phyloP scores from a whole-genome alignment of 2,329 filamentous ascomycete genomes.

The Ophiobolus disseminans region DNA sequence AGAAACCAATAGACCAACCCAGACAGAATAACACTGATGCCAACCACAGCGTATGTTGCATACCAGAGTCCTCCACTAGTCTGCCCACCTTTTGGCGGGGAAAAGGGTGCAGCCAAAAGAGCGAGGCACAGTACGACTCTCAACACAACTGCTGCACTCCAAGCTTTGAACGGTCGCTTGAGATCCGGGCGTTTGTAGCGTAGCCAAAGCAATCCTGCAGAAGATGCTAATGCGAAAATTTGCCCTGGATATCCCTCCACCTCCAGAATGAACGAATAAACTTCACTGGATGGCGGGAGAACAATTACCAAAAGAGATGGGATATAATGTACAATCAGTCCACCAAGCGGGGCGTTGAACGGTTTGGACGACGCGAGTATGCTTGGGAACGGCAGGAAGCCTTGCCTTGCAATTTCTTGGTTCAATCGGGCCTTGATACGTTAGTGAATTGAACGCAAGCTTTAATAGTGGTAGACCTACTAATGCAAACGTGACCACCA shows the following conservation, averaged over 20 bases:
- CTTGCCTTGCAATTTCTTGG: constrained; percentile 75
- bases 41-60: constrained; percentile 62
- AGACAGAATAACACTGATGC: constrained; percentile 60
- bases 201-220: constrained; percentile 66
- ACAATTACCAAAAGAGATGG: constrained; percentile 72
- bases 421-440: constrained; percentile 68
- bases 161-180: constrained; percentile 70
- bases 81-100: constrained; percentile 57
- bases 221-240: constrained; percentile 65
- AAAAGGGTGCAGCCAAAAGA: constrained; percentile 67
- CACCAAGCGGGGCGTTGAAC: constrained; percentile 71
- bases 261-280: constrained; percentile 76
- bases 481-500: constrained; percentile 73
- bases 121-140: constrained; percentile 62
- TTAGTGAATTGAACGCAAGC: background rate
- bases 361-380: constrained; percentile 69
- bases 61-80: constrained; percentile 52
- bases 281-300: constrained; percentile 68
- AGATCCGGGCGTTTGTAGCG: constrained; percentile 66
- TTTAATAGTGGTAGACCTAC: constrained; percentile 53
- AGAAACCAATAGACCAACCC: constrained; percentile 72
- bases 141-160: constrained; percentile 65
- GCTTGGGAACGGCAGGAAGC: constrained; percentile 70
- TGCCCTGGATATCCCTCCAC: constrained; percentile 73
- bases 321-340: constrained; percentile 72